A percentile compares a stretch with the other conserved stretches of the same genome.
phyloP scores from a whole-genome alignment of 2,329 filamentous ascomycete species.

The Colletotrichum sp. region DNA sequence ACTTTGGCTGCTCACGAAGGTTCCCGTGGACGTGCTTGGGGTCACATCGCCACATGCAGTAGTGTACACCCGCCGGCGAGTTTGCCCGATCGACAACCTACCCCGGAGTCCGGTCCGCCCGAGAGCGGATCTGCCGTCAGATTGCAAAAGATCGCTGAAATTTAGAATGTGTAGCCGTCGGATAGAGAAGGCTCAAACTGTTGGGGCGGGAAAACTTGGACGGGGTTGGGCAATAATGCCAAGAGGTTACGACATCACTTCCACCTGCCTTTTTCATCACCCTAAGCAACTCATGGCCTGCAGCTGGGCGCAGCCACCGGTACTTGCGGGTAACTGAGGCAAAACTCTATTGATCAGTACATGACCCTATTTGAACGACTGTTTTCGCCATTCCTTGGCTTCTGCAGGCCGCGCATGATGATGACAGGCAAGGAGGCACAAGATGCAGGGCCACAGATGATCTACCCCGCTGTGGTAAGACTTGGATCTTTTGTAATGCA shows the following conservation, averaged over 20 bases:
- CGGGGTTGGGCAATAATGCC: neutral
- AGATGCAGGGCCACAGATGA: neutral
- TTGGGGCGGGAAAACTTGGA: neutral
- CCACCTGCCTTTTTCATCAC: constrained; percentile 7
- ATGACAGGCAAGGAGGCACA: neutral
- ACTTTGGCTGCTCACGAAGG: neutral
- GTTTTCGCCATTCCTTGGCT: constrained; percentile 10
- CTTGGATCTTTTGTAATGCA: constrained; percentile 2
- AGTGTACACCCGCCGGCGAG: neutral
- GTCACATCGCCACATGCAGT: constrained; percentile 6
- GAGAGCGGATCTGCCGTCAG: neutral
- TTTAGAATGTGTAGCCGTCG: neutral
- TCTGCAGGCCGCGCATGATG: neutral
- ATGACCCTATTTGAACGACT: constrained; percentile 7
- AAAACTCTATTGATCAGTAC: neutral
- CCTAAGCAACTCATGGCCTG: neutral
- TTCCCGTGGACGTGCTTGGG: neutral
- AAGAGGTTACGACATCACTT: constrained; percentile 8
- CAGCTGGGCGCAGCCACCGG: neutral
- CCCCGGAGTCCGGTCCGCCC: neutral
- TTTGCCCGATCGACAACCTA: neutral
- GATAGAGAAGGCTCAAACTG: neutral
- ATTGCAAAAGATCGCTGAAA: neutral
- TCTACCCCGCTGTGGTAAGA: neutral
- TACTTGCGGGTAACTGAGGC: neutral